A percentile compares a stretch with the other conserved stretches of the same genome.
phyloP scores from a whole-genome alignment of 495 filamentous ascomycete species.

The Xylaria cubensis region DNA sequence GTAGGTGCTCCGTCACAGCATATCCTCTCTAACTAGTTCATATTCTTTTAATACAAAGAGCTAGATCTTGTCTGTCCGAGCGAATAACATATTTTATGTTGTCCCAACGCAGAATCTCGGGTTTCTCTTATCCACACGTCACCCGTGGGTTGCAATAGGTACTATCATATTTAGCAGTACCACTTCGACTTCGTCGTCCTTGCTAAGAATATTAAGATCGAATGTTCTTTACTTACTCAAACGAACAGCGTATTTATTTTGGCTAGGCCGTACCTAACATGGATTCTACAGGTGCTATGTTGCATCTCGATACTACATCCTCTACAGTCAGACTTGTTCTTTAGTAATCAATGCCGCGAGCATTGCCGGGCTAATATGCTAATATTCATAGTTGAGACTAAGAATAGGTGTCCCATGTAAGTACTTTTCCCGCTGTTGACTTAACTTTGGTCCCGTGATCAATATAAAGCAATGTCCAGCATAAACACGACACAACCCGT shows the following conservation, averaged over 20 bases:
- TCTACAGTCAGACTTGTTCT: background rate
- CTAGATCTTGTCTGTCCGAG: background rate
- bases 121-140: background rate
- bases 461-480: background rate
- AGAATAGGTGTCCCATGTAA: background rate
- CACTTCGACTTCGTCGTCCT: background rate
- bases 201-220: background rate
- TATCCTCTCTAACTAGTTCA: too few relatives aligned
- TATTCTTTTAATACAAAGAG: too few relatives aligned
- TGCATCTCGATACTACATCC: background rate
- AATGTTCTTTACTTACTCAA: background rate
- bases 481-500: too few relatives aligned
- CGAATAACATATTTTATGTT: background rate
- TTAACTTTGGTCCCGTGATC: background rate
- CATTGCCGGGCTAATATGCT: background rate
- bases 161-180: background rate
- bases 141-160: background rate
- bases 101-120: background rate
- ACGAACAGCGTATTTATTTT: background rate
- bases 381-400: background rate
- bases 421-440: background rate
- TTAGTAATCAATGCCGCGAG: background rate
- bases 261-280: background rate
- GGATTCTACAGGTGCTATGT: background rate
- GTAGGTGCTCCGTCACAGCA: too few relatives aligned